A percentile compares a stretch with the other conserved stretches of the same genome.
Evolutionary conservation across 495 filamentous ascomycete genomes (phyloP).

Genomic region (Tuber brumale): DNA sequence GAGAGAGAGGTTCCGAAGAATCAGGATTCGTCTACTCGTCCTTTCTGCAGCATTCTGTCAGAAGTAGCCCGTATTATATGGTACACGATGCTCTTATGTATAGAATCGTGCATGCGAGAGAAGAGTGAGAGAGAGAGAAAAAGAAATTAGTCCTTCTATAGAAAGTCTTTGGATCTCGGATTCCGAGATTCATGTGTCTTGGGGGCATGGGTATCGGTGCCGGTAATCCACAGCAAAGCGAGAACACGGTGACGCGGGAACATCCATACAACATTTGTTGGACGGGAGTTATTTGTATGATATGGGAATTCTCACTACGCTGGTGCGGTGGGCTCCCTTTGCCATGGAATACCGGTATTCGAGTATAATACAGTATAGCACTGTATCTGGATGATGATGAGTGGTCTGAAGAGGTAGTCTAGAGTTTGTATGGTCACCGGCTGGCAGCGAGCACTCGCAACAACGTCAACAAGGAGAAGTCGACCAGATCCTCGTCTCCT

Average conservation of each 20-base stretch:
- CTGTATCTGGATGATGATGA: background rate
- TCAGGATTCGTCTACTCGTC: background rate
- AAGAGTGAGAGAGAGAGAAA: background rate
- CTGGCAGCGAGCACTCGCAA: slow-evolving; percentile 21
- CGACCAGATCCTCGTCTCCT: slow-evolving; percentile 22
- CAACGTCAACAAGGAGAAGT: slow-evolving; percentile 32
- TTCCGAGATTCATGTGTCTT: background rate
- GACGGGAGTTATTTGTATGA: background rate
- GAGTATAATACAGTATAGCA: background rate
- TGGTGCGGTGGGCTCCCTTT: background rate
- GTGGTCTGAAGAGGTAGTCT: background rate
- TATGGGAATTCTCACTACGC: background rate
- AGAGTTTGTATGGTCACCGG: slow-evolving; percentile 19
- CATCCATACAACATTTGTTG: background rate
- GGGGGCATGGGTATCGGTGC: background rate
- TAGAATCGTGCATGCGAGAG: background rate
- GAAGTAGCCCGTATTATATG: background rate
- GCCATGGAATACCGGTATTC: background rate
- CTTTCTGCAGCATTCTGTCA: background rate
- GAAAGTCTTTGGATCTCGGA: background rate
- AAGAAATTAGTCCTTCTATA: background rate
- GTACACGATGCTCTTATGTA: background rate
- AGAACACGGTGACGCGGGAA: background rate
- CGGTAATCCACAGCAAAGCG: background rate
- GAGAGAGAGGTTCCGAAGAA: background rate